Base-by-base conservation (phyloP, 768 basidiomycete species). In the Leccinellum luteum region DNA sequence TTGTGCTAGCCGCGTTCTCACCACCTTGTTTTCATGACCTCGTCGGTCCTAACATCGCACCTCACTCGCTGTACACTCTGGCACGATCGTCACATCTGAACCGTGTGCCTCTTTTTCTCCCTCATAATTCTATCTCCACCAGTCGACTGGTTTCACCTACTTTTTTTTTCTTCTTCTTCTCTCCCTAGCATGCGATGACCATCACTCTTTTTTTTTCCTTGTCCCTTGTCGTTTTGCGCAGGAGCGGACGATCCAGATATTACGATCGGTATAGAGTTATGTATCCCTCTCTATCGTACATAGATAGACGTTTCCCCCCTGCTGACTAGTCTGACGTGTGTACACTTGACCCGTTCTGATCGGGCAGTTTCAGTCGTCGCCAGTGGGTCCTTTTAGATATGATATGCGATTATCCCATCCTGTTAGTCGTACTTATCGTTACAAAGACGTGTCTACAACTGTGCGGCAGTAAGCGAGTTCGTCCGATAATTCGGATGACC, bases 211-310 rank as follows among this genome's bases (percentile, higher is more conserved):
- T 51, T 50, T 48, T 12, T 43, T 43, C 19, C 12, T 43, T 7
- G 12, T 43, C 14, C 1, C 8, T 38, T 19, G 19, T 32, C 52
- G 21, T 51, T 49, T 53, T 5, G 17, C 48, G 10, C 31, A 65
- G 51, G 55, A 52, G 34, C 34, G 69, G 62, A 62, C 59, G 41
- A 43, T 43, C 41, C 41, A 43, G 41, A 43, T 28, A 55, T n/a
- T 62, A 55, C 49, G 58, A 63, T 48, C 58, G 43, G 27, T 56
- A 66, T 70, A 58, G 69, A 69, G 50, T 32, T 41, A n/a, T n/a
- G n/a, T n/a, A 38, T 56, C 2, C 17, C 2, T 43, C 41, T 21
- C 55, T 32, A 27, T 45, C 44, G 23, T 45, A 38, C 30, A 23
- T 68, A 63, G 65, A 62, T 25, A 48, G 19, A 8, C 41, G 31